Percentiles rank a stretch among this genome's conserved stretches.
These are phyloP conservation scores for Penicillium palitans DNA, from an alignment of 2,329 filamentous ascomycete genomes.

Conservation along the genomic window DNA sequence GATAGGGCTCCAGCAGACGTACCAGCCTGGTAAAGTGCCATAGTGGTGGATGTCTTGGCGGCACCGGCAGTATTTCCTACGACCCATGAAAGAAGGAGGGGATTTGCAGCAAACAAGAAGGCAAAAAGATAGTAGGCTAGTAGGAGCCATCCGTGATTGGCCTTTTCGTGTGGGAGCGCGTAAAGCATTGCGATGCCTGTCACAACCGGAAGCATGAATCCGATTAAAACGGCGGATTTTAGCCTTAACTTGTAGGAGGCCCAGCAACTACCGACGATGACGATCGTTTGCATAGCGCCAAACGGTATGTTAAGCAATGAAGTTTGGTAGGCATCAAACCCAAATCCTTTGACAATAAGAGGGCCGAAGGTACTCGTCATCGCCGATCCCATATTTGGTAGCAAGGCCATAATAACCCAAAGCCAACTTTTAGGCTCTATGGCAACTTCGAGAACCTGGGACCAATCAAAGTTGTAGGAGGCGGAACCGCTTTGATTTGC, in stretches of 20 bases:
- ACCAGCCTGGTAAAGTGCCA: background rate
- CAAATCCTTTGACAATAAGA: background rate
- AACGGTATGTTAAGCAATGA: background rate
- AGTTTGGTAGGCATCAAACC: background rate
- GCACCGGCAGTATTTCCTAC: background rate
- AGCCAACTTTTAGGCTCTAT: background rate
- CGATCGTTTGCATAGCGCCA: background rate
- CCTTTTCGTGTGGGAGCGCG: background rate
- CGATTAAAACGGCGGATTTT: background rate
- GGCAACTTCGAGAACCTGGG: background rate
- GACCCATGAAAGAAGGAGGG: background rate
- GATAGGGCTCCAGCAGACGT: background rate
- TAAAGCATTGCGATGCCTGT: background rate
- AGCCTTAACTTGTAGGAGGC: background rate
- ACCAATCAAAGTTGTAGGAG: background rate
- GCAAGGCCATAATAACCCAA: background rate
- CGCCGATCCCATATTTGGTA: background rate
- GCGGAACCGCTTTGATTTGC: background rate
- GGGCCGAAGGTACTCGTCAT: constrained; percentile 1
- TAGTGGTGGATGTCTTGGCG: background rate
- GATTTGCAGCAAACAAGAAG: background rate
- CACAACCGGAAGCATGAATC: background rate
- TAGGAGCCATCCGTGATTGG: background rate
- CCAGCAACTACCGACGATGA: background rate
- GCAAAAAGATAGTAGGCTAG: background rate